These are phyloP conservation scores for Mycena amicta DNA, from an alignment of 768 basidiomycete genomes.

Conservation along the genomic window DNA sequence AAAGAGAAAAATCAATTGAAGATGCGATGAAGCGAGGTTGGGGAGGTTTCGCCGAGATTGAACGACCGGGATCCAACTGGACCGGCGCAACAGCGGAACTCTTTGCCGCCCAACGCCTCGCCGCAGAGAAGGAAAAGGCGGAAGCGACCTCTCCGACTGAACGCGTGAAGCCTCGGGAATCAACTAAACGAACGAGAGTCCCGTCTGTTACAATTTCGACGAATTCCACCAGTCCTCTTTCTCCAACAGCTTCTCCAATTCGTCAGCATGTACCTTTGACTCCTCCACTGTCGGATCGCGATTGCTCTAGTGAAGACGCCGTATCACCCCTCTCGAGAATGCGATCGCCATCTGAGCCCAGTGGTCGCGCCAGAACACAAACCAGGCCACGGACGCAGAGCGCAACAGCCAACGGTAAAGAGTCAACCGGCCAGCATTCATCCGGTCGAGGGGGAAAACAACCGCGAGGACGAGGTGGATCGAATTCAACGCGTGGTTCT, in stretches of 20 bases:
- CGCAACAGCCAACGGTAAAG: constrained; percentile 11
- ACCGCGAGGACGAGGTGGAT: constrained; percentile 15
- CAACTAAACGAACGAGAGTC: constrained; percentile 19
- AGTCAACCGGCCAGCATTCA: too few species aligned
- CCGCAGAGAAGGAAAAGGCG: constrained; percentile 28
- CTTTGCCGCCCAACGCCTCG: constrained; percentile 24
- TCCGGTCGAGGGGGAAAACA: constrained; percentile 14
- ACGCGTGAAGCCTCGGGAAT: constrained; percentile 18
- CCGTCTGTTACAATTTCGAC: constrained; percentile 22
- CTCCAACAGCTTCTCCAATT: constrained; percentile 16
- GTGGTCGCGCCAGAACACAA: not conserved
- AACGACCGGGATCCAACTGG: constrained; percentile 34
- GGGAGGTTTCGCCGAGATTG: constrained; percentile 17
- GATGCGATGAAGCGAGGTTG: constrained; percentile 24
- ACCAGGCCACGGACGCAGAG: constrained; percentile 14
- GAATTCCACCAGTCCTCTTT: constrained; percentile 16
- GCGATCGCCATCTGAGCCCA: constrained; percentile 17
- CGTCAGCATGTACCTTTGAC: constrained; percentile 18
- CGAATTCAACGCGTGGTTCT: not conserved
- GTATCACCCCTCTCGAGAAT: constrained; percentile 2
- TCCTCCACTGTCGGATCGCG: constrained; percentile 19
- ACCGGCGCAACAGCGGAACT: constrained; percentile 31
- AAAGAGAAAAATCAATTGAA: constrained; percentile 19
- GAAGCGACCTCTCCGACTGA: constrained; percentile 17
- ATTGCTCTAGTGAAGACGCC: constrained; percentile 7